Percentiles rank a stretch among this genome's conserved stretches.
phyloP scores from a whole-genome alignment of 129 eudicot genomes.

The Cynara cardunculus region DNA sequence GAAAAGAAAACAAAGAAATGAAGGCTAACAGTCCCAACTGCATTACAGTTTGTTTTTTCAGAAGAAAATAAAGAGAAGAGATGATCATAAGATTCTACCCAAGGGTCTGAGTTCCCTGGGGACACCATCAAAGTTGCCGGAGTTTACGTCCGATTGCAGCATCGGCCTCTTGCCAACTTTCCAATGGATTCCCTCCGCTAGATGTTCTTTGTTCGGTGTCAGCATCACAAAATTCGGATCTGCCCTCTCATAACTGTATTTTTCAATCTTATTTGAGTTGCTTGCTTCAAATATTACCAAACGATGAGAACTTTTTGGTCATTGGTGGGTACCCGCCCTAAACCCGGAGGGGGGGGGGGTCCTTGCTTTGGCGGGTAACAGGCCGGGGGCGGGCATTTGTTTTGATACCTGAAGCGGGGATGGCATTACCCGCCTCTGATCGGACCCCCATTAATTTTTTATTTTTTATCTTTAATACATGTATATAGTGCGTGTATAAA shows the following conservation, averaged over 20 bases:
- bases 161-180: constrained; percentile 64
- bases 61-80: background rate
- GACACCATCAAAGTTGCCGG: constrained; percentile 75
- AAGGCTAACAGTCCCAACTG: background rate
- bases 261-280: background rate
- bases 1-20: background rate
- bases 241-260: constrained; percentile 82
- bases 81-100: constrained; percentile 53
- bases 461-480: too few species aligned
- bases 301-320: too few species aligned
- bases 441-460: too few species aligned
- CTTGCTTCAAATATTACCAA: background rate
- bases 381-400: too few species aligned
- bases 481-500: too few species aligned
- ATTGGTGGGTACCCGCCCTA: too few species aligned
- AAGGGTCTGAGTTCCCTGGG: constrained; percentile 90
- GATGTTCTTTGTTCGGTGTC: constrained; percentile 86
- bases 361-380: too few species aligned
- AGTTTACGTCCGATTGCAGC: constrained; percentile 63
- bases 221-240: constrained; percentile 92
- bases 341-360: too few species aligned
- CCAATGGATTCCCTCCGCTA: constrained; percentile 88
- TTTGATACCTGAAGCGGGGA: too few species aligned
- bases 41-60: background rate
- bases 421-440: too few species aligned